phyloP scores from a whole-genome alignment of 2,329 filamentous ascomycete species.

The Calycina herbarum region DNA sequence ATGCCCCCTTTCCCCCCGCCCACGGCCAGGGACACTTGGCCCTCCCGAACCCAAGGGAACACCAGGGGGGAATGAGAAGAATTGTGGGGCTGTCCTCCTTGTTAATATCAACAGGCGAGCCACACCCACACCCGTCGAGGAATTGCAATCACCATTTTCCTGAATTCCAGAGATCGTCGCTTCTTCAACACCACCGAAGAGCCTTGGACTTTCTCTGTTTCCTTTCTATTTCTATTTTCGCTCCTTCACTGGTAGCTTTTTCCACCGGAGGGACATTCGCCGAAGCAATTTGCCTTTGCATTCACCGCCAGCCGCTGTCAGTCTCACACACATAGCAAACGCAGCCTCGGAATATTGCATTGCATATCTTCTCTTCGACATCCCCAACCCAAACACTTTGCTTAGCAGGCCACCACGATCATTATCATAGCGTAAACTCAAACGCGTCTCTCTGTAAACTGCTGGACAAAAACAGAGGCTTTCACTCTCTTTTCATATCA shows the following conservation, averaged over 20 bases:
- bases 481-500: constrained; percentile 5
- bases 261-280: not conserved
- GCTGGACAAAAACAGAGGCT: constrained; percentile 28
- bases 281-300: not conserved
- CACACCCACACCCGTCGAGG: constrained; percentile 2
- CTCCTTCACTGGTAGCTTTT: not conserved
- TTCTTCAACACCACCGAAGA: constrained; percentile 4
- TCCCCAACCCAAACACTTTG: not conserved
- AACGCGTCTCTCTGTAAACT: constrained; percentile 24
- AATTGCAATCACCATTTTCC: constrained; percentile 6
- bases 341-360: constrained; percentile 6
- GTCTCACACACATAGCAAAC: not conserved
- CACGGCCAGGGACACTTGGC: not conserved
- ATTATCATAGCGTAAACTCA: constrained; percentile 14
- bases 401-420: constrained; percentile 8
- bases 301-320: not conserved
- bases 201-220: not conserved
- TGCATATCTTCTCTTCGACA: constrained; percentile 7
- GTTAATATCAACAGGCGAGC: constrained; percentile 9
- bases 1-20: constrained; percentile 1
- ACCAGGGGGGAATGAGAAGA: not conserved
- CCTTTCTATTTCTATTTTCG: constrained; percentile 1
- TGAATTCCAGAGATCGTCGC: constrained; percentile 4
- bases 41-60: not conserved
- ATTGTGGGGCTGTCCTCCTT: constrained; percentile 1